phyloP scores from a whole-genome alignment of 768 basidiomycete species.

The Boletus reticuloceps region DNA sequence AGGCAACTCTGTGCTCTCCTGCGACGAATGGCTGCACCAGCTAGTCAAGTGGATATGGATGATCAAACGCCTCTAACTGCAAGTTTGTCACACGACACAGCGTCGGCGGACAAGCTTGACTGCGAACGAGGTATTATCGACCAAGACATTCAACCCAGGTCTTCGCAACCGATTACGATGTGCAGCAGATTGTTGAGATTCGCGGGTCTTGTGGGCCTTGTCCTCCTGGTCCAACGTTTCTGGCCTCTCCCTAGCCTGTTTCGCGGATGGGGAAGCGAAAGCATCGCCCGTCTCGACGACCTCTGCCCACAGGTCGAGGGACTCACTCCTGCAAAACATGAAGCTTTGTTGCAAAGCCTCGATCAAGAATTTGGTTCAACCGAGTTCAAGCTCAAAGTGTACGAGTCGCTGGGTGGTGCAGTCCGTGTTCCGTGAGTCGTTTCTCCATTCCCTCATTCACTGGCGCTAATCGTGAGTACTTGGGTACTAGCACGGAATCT shows the following conservation, averaged over 20 bases:
- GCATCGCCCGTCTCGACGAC: not conserved
- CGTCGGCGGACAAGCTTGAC: conserved; percentile 7
- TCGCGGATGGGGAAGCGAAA: not conserved
- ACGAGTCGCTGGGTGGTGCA: conserved; percentile 35
- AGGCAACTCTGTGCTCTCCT: no score
- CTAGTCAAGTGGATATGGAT: not conserved
- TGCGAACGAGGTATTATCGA: conserved; percentile 5
- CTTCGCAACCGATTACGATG: not conserved
- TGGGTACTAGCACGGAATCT: conserved; percentile 46
- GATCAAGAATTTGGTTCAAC: conserved; percentile 21
- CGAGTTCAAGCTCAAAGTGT: conserved; percentile 29
- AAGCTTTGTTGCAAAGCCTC: conserved; percentile 20
- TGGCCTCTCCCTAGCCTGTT: conserved; percentile 1
- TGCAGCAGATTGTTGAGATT: not conserved
- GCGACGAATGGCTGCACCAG: not conserved
- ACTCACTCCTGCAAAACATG: conserved; percentile 13
- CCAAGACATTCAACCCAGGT: not conserved
- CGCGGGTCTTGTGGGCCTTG: conserved; percentile 8
- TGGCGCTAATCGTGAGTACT: not conserved
- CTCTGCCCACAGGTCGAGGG: conserved; percentile 30
- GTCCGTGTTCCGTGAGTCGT: conserved; percentile 32
- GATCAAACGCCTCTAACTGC: not conserved
- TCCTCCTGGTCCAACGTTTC: not conserved
- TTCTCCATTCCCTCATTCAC: not conserved
- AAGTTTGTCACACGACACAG: not conserved